Evolutionary conservation across 805 yeast species (phyloP).

Genomic region (Candida morakotiae): DNA sequence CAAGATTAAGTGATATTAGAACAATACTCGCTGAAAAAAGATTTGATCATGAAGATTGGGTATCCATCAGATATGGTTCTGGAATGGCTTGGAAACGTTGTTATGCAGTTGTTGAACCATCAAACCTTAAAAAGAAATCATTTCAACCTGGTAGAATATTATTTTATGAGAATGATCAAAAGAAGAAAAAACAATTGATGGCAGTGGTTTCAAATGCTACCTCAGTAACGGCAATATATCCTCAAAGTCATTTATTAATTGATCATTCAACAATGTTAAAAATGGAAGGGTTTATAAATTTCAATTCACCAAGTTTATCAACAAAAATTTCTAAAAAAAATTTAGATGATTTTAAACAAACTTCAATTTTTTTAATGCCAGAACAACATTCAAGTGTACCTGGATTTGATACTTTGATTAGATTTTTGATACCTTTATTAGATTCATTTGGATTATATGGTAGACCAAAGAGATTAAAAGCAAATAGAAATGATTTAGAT

Average conservation of each 20-base stretch:
- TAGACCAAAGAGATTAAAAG: constrained; percentile 40
- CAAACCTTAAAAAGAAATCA: constrained; percentile 45
- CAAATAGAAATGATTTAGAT: constrained; percentile 37
- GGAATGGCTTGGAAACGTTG: constrained; percentile 98
- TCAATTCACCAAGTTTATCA: constrained; percentile 38
- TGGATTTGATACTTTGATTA: constrained; percentile 46
- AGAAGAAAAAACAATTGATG: constrained; percentile 65
- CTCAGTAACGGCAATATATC: constrained; percentile 87
- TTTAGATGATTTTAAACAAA: constrained; percentile 34
- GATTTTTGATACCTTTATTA: constrained; percentile 36
- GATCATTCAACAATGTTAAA: constrained; percentile 88
- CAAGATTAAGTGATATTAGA: constrained; percentile 79
- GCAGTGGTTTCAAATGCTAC: constrained; percentile 71
- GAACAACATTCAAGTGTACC: constrained; percentile 44
- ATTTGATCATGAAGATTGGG: constrained; percentile 90
- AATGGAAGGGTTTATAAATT: constrained; percentile 74
- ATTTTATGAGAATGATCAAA: constrained; percentile 82
- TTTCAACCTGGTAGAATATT: constrained; percentile 61
- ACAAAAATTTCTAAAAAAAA: constrained; percentile 29
- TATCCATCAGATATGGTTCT: constrained; percentile 87
- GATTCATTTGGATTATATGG: constrained; percentile 44
- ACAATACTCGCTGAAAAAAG: constrained; percentile 82
- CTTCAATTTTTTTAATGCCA: constrained; percentile 41
- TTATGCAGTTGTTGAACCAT: constrained; percentile 81
- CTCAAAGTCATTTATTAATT: constrained; percentile 74